Conservation (phyloP, 208 protist genomes). For the Trypanosoma rangeli region DNA sequence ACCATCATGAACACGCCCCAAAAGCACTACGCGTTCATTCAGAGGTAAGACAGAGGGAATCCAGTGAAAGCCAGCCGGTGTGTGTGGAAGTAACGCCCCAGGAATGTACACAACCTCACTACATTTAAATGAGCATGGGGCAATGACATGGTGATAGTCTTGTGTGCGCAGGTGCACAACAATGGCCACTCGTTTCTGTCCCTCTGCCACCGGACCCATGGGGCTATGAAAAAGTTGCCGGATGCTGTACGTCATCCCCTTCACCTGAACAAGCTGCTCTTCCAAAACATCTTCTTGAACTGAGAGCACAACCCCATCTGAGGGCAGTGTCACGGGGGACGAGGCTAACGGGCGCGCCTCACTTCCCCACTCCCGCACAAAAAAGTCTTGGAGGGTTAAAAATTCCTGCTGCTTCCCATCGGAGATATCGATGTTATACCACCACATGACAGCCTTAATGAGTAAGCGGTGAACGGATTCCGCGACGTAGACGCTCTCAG, state of each 20-base stretch:
- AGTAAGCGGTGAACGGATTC: constrained; percentile 41
- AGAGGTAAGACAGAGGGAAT: constrained; percentile 65
- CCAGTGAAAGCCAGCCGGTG: constrained; percentile 72
- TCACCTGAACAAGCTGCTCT: constrained; percentile 76
- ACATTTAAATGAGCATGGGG: constrained; percentile 51
- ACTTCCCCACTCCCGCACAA: constrained; percentile 56
- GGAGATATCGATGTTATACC: constrained; percentile 52
- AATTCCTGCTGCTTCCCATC: constrained; percentile 40
- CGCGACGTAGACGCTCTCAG: constrained; percentile 43
- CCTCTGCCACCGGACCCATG: constrained; percentile 28
- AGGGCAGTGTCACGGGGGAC: constrained; percentile 50
- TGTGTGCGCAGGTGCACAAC: constrained; percentile 62
- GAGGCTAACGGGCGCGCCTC: constrained; percentile 42
- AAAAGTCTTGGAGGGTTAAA: constrained; percentile 78
- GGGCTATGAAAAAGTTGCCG: constrained; percentile 55
- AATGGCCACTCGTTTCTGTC: constrained; percentile 54
- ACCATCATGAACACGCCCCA: constrained; percentile 33
- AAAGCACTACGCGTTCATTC: constrained; percentile 82
- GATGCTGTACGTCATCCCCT: constrained; percentile 70
- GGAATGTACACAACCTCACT: constrained; percentile 76
- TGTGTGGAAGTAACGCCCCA: constrained; percentile 66
- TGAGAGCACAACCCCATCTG: constrained; percentile 69
- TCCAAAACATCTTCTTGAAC: constrained; percentile 39
- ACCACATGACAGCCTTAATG: constrained; percentile 49
- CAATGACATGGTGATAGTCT: constrained; percentile 86